Evolutionary conservation across 2,329 filamentous ascomycete species (phyloP).

Genomic region (Alternaria alternata): DNA sequence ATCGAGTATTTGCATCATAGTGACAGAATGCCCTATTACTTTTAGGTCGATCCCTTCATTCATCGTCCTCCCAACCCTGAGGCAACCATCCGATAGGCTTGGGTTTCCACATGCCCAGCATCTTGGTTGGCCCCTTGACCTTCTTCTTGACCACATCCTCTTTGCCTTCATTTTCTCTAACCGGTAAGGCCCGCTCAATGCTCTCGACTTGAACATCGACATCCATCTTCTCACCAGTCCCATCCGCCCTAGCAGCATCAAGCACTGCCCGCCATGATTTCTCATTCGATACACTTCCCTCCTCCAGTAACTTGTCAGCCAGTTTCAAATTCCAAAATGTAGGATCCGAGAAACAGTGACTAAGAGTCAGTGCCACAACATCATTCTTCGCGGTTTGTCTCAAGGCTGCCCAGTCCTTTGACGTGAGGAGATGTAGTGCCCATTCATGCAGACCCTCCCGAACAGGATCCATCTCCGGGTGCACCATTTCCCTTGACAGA

Average conservation of each 20-base stretch:
- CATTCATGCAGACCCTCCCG: slow-evolving; percentile 59
- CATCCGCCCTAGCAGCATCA: slow-evolving; percentile 35
- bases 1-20: background rate
- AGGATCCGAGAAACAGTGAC: slow-evolving; percentile 47
- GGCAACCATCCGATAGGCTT: slow-evolving; percentile 43
- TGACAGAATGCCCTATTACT: background rate
- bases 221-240: slow-evolving; percentile 7
- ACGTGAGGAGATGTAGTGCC: slow-evolving; percentile 58
- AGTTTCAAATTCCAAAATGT: slow-evolving; percentile 50
- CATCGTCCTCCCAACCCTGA: slow-evolving; percentile 37
- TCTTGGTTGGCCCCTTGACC: slow-evolving; percentile 39
- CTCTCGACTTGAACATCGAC: slow-evolving; percentile 17
- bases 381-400: slow-evolving; percentile 9
- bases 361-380: slow-evolving; percentile 22
- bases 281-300: slow-evolving; percentile 19
- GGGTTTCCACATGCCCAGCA: slow-evolving; percentile 43
- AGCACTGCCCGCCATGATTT: slow-evolving; percentile 39
- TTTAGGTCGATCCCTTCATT: slow-evolving; percentile 12
- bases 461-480: slow-evolving; percentile 36
- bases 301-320: slow-evolving; percentile 43
- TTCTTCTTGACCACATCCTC: slow-evolving; percentile 15
- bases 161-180: slow-evolving; percentile 4
- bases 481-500: background rate
- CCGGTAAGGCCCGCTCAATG: background rate
- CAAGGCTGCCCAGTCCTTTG: slow-evolving; percentile 47